phyloP scores from a whole-genome alignment of 2,329 filamentous ascomycete genomes.

The Blastomyces parvus region DNA sequence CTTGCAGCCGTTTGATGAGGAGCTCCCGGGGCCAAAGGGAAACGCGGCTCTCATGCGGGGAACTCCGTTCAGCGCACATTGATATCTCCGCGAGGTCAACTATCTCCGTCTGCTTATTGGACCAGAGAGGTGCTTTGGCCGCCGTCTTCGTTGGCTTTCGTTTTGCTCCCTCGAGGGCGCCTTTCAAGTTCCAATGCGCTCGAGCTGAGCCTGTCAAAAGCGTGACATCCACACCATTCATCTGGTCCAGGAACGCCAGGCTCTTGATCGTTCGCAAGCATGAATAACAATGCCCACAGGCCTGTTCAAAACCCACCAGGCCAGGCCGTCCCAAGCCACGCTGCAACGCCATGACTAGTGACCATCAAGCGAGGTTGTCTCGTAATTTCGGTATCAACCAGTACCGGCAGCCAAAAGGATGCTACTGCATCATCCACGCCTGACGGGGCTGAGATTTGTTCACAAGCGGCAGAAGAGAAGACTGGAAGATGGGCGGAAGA shows the following conservation, averaged over 20 bases:
- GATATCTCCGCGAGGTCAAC: neutral
- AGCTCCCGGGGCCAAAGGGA: neutral
- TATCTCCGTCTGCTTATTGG: neutral
- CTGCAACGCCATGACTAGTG: neutral
- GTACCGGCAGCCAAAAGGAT: conserved; percentile 3
- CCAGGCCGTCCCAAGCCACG: neutral
- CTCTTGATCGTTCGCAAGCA: neutral
- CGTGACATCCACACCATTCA: too few species aligned
- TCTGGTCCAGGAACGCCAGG: neutral
- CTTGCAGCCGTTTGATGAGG: neutral
- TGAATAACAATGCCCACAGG: too few species aligned
- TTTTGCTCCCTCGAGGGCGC: neutral
- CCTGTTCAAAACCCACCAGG: neutral
- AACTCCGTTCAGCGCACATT: neutral
- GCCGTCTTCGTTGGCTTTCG: neutral
- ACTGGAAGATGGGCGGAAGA: too few species aligned
- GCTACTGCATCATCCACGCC: conserved; percentile 1
- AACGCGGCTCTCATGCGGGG: neutral
- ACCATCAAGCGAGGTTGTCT: conserved; percentile 5
- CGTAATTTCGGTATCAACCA: conserved; percentile 3
- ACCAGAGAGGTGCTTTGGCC: neutral
- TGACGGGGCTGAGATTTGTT: neutral
- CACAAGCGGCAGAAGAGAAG: too few species aligned
- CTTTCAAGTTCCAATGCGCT: neutral
- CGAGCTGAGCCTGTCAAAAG: neutral